These are phyloP conservation scores for Cutaneotrichosporon mucoides DNA, from an alignment of 1,284 basidiomycete species.

Conservation along the genomic window DNA sequence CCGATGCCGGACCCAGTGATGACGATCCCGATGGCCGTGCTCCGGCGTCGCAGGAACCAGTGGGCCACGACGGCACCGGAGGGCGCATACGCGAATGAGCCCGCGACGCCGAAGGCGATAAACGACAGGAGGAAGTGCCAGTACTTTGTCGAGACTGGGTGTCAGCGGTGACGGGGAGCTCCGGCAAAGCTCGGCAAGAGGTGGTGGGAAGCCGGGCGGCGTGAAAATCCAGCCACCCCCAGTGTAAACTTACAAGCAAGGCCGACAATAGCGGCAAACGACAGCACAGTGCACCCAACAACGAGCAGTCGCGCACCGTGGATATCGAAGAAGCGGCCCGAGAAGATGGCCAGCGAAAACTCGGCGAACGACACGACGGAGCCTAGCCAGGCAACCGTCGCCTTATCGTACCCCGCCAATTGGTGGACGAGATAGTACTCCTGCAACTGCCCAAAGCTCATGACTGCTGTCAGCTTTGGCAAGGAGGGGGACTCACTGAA, in stretches of 20 bases:
- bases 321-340: conserved; percentile 24
- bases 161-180: neutral
- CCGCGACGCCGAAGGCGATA: conserved; percentile 35
- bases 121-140: conserved; percentile 46
- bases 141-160: conserved; percentile 40
- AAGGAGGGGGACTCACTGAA: conserved; percentile 31
- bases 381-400: conserved; percentile 35
- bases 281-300: conserved; percentile 24
- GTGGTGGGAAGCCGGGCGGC: conserved; percentile 3
- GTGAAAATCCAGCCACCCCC: neutral
- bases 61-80: conserved; percentile 41
- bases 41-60: conserved; percentile 42
- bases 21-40: conserved; percentile 43
- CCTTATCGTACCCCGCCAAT: conserved; percentile 31
- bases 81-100: conserved; percentile 38
- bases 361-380: conserved; percentile 33
- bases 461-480: conserved; percentile 24
- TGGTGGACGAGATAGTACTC: conserved; percentile 40
- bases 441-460: conserved; percentile 39
- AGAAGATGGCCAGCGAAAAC: conserved; percentile 32
- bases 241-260: conserved; percentile 40
- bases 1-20: conserved; percentile 41
- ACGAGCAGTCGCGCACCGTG: conserved; percentile 22
- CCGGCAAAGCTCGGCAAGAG: neutral
- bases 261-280: conserved; percentile 30